phyloP scores from a whole-genome alignment of 805 yeast species.

The Ogataea nonfermentans region DNA sequence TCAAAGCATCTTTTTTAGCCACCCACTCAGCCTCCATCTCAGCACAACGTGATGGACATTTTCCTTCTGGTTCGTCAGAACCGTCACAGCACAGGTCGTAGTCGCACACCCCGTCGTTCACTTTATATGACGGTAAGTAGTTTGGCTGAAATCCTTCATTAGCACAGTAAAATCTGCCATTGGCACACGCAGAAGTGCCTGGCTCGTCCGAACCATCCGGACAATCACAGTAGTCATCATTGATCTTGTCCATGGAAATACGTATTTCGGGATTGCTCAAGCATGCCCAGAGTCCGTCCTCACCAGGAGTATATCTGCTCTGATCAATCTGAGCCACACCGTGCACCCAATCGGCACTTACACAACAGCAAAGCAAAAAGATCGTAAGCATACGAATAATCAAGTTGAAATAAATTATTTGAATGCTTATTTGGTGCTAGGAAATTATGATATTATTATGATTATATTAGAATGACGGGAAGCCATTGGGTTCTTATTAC shows the following conservation, averaged over 20 bases:
- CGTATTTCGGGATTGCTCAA: conserved; percentile 62
- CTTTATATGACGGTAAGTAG: conserved; percentile 61
- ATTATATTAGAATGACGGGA: too few species aligned
- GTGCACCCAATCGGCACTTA: conserved; percentile 8
- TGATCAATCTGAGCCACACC: conserved; percentile 43
- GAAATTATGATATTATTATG: too few species aligned
- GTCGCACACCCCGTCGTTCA: conserved; percentile 92
- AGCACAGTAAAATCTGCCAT: conserved; percentile 62
- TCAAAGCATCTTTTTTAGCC: conserved; percentile 13
- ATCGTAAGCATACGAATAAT: not conserved
- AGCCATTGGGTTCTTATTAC: too few species aligned
- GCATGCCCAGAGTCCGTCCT: conserved; percentile 65
- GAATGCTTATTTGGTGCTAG: too few species aligned
- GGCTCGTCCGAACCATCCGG: conserved; percentile 99
- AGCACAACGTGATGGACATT: conserved; percentile 58
- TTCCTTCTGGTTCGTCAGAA: conserved; percentile 63
- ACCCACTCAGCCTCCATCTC: conserved; percentile 45
- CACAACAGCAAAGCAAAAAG: conserved; percentile 2
- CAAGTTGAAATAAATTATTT: not conserved
- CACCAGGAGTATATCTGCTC: conserved; percentile 48
- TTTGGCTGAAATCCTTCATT: conserved; percentile 69
- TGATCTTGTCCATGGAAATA: conserved; percentile 60
- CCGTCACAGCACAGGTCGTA: conserved; percentile 92
- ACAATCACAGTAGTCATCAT: conserved; percentile 92
- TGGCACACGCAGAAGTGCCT: conserved; percentile 81